Conservation (phyloP, 805 yeast species). For the Ogataea nitratoaversa region DNA sequence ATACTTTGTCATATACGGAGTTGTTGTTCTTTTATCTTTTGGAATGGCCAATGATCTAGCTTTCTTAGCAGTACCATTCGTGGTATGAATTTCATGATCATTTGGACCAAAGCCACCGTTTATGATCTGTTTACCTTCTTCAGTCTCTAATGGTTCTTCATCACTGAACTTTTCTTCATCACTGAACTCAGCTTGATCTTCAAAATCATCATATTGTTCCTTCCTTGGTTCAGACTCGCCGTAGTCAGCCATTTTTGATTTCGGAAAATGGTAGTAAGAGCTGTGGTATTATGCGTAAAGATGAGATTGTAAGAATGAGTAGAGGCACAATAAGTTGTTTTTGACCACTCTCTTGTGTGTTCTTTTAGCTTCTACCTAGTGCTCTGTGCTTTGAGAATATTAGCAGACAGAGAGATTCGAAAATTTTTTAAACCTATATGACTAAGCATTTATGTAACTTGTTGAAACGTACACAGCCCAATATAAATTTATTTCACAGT, state of each 20-base stretch:
- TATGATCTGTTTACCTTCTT: conserved; percentile 69
- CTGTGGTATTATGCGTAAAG: not conserved
- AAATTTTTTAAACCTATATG: too few relatives aligned
- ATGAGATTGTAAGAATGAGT: too few relatives aligned
- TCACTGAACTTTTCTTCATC: conserved; percentile 38
- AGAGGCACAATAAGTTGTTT: too few relatives aligned
- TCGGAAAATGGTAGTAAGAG: not conserved
- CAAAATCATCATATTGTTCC: conserved; percentile 74
- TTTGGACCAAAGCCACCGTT: conserved; percentile 66
- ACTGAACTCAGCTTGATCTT: conserved; percentile 48
- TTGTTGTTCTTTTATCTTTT: conserved; percentile 82
- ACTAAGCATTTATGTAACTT: too few relatives aligned
- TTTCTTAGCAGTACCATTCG: conserved; percentile 22
- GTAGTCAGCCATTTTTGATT: conserved; percentile 48
- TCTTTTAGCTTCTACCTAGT: too few relatives aligned
- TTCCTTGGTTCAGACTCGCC: conserved; percentile 56
- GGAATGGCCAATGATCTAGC: conserved; percentile 66
- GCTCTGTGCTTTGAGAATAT: too few relatives aligned
- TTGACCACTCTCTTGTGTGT: too few relatives aligned
- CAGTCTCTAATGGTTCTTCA: conserved; percentile 45
- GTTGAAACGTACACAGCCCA: too few relatives aligned
- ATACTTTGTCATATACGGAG: conserved; percentile 98
- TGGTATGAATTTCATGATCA: conserved; percentile 35
- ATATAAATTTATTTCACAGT: too few relatives aligned
- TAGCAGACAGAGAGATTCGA: too few relatives aligned